phyloP scores from a whole-genome alignment of 2,329 filamentous ascomycete genomes.

The Periconia sp. region DNA sequence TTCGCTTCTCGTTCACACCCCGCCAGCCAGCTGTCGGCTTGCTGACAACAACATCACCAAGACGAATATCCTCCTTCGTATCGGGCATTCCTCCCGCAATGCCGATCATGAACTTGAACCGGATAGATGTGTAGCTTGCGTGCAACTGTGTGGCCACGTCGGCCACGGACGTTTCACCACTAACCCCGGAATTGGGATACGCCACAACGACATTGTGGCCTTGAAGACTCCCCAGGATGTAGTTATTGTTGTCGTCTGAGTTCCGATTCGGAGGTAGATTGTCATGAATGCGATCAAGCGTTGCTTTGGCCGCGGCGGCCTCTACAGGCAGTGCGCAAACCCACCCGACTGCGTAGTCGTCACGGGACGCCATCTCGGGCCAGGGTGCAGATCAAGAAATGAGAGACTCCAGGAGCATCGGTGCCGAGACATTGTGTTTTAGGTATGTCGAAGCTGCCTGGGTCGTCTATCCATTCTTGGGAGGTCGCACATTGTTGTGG shows the following conservation, averaged over 20 bases:
- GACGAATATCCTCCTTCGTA: slow-evolving; percentile 27
- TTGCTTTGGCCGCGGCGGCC: slow-evolving; percentile 2
- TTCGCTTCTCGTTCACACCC: background rate
- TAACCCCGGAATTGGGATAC: background rate
- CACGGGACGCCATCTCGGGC: slow-evolving; percentile 2
- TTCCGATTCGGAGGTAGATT: background rate
- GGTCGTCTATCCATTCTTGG: no score
- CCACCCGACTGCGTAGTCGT: slow-evolving; percentile 9
- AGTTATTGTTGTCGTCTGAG: slow-evolving; percentile 6
- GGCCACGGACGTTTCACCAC: slow-evolving; percentile 36
- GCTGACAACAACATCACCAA: slow-evolving; percentile 32
- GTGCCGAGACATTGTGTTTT: no score
- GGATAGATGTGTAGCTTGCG: slow-evolving; percentile 35
- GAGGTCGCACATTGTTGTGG: no score
- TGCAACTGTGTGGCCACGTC: slow-evolving; percentile 30
- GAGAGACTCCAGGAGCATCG: no score
- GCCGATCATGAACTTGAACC: slow-evolving; percentile 25
- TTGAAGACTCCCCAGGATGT: slow-evolving; percentile 2
- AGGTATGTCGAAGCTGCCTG: no score
- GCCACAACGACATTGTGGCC: slow-evolving; percentile 11
- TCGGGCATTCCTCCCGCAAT: slow-evolving; percentile 22
- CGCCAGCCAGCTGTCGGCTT: background rate
- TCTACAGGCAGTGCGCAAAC: background rate
- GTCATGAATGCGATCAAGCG: slow-evolving; percentile 2
- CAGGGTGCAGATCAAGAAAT: background rate